Percentiles rank a stretch among this genome's conserved stretches.
Conservation (phyloP, 2,329 filamentous ascomycete genomes). For the Venturia aucupariae region DNA sequence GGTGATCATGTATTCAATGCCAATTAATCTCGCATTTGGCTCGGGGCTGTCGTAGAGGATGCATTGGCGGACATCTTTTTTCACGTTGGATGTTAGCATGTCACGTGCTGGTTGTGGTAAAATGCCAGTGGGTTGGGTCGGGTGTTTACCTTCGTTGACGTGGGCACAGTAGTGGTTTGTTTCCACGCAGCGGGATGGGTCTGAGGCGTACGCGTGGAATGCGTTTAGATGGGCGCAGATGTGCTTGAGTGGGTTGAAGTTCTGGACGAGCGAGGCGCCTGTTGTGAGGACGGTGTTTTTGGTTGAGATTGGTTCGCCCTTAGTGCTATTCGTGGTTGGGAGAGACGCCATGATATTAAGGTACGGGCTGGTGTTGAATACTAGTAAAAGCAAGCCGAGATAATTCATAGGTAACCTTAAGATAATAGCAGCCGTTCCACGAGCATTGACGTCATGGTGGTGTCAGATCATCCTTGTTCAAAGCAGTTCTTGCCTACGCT, state of each 20-base stretch:
- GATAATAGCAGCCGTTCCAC: not conserved
- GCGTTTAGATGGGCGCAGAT: conserved; percentile 79
- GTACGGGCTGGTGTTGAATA: not conserved
- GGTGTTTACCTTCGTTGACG: conserved; percentile 47
- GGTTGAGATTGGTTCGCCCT: conserved; percentile 42
- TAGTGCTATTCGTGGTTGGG: conserved; percentile 32
- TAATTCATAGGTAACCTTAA: no score
- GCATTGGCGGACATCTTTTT: conserved; percentile 66
- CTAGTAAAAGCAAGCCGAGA: no score
- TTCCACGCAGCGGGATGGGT: conserved; percentile 60
- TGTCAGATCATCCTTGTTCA: not conserved
- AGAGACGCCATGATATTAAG: conserved; percentile 25
- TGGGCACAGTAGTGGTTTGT: conserved; percentile 81
- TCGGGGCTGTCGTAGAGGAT: conserved; percentile 69
- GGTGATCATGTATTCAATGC: conserved; percentile 82
- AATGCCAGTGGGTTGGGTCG: no score
- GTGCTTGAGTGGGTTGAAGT: conserved; percentile 61
- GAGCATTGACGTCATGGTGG: not conserved
- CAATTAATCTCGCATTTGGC: conserved; percentile 63
- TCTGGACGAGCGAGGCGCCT: conserved; percentile 51
- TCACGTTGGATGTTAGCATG: not conserved
- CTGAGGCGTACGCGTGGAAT: conserved; percentile 74
- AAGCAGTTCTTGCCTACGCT: no score
- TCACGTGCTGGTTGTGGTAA: conserved; percentile 14
- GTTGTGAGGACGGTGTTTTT: conserved; percentile 53